Base-by-base conservation (phyloP, 345 rosid genomes). In the Heritiera littoralis region DNA sequence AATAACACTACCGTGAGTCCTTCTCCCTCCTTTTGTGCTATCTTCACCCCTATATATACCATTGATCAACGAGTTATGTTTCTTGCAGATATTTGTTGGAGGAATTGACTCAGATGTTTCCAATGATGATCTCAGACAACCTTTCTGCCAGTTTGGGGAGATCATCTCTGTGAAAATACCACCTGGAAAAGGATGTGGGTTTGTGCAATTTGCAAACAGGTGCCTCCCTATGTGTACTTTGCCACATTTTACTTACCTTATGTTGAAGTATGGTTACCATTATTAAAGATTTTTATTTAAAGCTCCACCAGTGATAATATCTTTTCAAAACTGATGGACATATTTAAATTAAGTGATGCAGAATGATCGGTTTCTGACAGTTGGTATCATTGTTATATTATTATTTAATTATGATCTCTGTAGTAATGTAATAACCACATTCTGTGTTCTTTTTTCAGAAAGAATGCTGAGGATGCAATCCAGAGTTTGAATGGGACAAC, bases 101-200 rank as follows among this genome's bases (percentile, higher is more conserved):
- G 99, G 98, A 12, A 90, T 96, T 64, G 99, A 93, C 84, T 82
- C 97, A 69, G 93, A 93, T 77, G 86, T 87, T 67, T 86, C 87
- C 56, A 97, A 96, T 78, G 98, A 96, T 81, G 98, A 91, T 77
- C 96, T 96, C 61, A 92, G 91, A 85, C 85, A 91, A 84, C 90
- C 95, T 12, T 96, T 93, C 81, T 86, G 91, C 28, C 89, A 91
- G 80, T 96, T 89, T 82, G 97, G 97, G 43, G 99, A 96, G 55
- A 89, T 96, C 80, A 80, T 92, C 54, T 96, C 97, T 66, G 98
- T 96, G 83, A 96, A 96, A 87, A 96, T 96, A 81, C 97, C 97
- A 48, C 80, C 84, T 38, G 95, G 97, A n/a, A 96, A 90, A 90
- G 98, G 97, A 82, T 96, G 99, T 60, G 98, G 97, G 15, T 96